Evolutionary conservation across 2,329 filamentous ascomycete species (phyloP).

Genomic region (Hypoxylon sp.): DNA sequence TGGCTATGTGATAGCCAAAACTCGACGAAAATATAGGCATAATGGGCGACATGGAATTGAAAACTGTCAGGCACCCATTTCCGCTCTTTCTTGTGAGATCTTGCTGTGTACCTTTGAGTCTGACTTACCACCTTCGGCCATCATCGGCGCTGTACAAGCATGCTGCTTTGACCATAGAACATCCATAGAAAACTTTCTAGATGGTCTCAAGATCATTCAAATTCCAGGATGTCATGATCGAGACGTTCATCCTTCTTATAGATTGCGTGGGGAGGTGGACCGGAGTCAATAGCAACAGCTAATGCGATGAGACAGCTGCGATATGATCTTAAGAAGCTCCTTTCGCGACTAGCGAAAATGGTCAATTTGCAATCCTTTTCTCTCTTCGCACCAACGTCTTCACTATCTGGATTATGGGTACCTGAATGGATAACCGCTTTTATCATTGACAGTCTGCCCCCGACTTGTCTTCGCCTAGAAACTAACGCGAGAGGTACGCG

Average conservation of each 20-base stretch:
- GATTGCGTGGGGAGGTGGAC: neutral
- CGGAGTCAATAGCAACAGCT: neutral
- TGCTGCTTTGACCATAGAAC: constrained; percentile 1
- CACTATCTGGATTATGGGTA: neutral
- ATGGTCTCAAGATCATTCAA: constrained; percentile 6
- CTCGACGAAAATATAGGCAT: neutral
- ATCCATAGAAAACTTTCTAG: neutral
- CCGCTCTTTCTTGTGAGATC: constrained; percentile 13
- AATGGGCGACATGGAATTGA: neutral
- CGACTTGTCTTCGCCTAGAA: constrained; percentile 13
- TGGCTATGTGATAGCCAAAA: too few relatives aligned
- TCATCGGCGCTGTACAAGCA: constrained; percentile 26
- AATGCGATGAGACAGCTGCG: neutral
- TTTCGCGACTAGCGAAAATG: constrained; percentile 21
- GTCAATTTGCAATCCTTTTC: constrained; percentile 7
- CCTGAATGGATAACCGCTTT: neutral
- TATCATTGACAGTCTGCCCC: constrained; percentile 14
- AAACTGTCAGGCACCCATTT: neutral
- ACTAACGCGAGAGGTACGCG: neutral
- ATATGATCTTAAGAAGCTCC: neutral
- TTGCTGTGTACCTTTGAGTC: constrained; percentile 13
- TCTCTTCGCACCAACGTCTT: neutral
- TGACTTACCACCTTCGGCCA: neutral
- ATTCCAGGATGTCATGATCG: neutral
- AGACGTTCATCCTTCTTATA: constrained; percentile 18